phyloP scores from a whole-genome alignment of 1,139 yeast species.

The Yamadazyma mexicana region DNA sequence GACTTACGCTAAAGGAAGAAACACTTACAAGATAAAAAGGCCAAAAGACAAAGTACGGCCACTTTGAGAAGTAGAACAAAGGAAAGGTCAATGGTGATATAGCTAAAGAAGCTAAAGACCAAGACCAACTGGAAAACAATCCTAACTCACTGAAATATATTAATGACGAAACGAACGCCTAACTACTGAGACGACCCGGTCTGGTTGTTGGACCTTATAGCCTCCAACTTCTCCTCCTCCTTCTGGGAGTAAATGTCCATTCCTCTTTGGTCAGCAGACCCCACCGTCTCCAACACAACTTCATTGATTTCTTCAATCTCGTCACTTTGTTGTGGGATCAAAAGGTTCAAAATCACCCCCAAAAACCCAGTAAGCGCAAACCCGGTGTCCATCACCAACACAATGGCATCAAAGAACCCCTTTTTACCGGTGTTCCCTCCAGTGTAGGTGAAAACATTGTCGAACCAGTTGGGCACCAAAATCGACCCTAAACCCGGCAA shows the following conservation, averaged over 20 bases:
- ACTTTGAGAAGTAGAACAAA: no score
- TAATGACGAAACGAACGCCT: not conserved
- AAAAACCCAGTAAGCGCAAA: slow-evolving; percentile 81
- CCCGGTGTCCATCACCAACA: slow-evolving; percentile 83
- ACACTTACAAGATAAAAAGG: no score
- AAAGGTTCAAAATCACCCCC: slow-evolving; percentile 68
- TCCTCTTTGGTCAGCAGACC: slow-evolving; percentile 45
- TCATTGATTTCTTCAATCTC: slow-evolving; percentile 56
- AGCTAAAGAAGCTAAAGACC: not conserved
- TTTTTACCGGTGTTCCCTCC: slow-evolving; percentile 63
- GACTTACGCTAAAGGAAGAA: no score
- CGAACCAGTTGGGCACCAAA: slow-evolving; percentile 76
- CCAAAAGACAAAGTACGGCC: no score
- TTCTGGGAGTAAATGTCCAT: slow-evolving; percentile 37
- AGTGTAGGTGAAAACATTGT: slow-evolving; percentile 67
- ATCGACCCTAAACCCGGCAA: slow-evolving; percentile 80
- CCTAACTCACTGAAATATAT: not conserved
- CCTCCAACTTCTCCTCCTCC: slow-evolving; percentile 34
- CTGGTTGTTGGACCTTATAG: slow-evolving; percentile 14
- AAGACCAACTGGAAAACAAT: not conserved
- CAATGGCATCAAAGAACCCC: slow-evolving; percentile 80
- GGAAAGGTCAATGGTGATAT: no score
- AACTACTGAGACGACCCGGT: slow-evolving; percentile 3
- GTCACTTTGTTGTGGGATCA: slow-evolving; percentile 71
- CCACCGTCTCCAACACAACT: slow-evolving; percentile 46